Evolutionary conservation across 2,329 filamentous ascomycete genomes (phyloP), one percentile per base, ranked within the genome.

Genomic region (Ophiostoma quercus): DNA sequence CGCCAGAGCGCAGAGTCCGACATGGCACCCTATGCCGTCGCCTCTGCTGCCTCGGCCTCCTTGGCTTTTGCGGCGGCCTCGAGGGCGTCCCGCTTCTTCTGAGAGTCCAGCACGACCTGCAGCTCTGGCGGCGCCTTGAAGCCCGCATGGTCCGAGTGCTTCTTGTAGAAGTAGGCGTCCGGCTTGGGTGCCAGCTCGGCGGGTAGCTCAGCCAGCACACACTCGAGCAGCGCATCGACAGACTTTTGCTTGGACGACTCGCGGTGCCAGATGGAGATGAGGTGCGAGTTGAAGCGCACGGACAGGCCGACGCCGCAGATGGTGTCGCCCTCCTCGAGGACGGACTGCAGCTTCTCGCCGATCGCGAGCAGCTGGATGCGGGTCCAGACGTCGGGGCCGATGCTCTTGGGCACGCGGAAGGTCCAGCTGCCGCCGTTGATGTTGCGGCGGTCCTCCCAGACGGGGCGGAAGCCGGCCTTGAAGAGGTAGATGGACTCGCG

Each of bases 231-330:
- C 73, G 84, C 86, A 77, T 94, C 88, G 74, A 95, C 86, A 6
- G 92, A 95, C 74, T 86, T 88, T 76, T 92, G 84, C 79, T 95
- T 93, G 71, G 88, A 89, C 29, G 89, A 89, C 76, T 96, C 91
- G 73, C 95, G 92, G 81, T 97, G 95, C 94, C 94, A 98, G 76
- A 98, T 87, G 75, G 91, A 91, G 77, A 97, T 90, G 74, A 97
- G 87, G 78, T 94, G 89, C 39, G 89, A 90, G 81, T 94, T 96
- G 84, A 95, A 96, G 75, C 94, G 90, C 71, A 94, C 91, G 1
- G 91, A 93, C 73, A 95, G 88, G 60, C 91, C 92, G 66, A 97
- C 89, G 67, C 94, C 94, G 78, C 94, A 95, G 75, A 98, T 90
- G 77, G 96, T 92, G 78, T 92, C 90, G 71, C 88, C 86, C 71